Conservation (phyloP, 116 monocot genomes). For the Zostera marina region DNA sequence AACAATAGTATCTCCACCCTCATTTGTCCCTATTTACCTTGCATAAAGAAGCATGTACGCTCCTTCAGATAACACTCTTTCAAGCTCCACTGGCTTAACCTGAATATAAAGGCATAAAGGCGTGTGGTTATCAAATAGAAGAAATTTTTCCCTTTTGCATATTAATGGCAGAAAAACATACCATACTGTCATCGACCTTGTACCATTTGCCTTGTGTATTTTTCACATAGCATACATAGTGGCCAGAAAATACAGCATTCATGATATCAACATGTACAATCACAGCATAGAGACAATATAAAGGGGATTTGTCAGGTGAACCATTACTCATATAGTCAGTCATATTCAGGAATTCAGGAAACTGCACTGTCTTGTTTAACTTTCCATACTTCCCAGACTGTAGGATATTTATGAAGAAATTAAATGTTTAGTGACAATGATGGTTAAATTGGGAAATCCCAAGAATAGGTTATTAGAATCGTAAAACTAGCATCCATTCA, state of each 20-base stretch:
- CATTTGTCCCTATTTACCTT: constrained; percentile 27
- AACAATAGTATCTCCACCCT: not conserved
- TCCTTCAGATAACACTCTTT: constrained; percentile 50
- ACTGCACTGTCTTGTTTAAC: constrained; percentile 53
- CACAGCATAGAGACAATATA: constrained; percentile 69
- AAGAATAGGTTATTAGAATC: not conserved
- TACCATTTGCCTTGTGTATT: constrained; percentile 54
- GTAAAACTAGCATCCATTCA: not conserved
- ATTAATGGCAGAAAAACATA: constrained; percentile 15
- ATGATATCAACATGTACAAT: constrained; percentile 62
- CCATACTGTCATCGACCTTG: constrained; percentile 74
- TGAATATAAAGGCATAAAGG: constrained; percentile 10
- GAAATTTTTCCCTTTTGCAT: not conserved
- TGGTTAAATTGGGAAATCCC: not conserved
- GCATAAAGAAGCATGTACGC: constrained; percentile 96
- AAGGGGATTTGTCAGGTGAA: constrained; percentile 33
- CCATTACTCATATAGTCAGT: constrained; percentile 41
- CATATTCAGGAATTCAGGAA: constrained; percentile 50
- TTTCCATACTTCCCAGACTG: constrained; percentile 94
- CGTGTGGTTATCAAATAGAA: not conserved
- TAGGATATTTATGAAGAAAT: not conserved
- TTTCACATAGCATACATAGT: constrained; percentile 87
- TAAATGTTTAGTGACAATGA: not conserved
- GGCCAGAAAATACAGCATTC: constrained; percentile 87
- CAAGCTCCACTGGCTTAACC: constrained; percentile 65